phyloP scores from a whole-genome alignment of 495 filamentous ascomycete genomes.

The Letharia columbiana region DNA sequence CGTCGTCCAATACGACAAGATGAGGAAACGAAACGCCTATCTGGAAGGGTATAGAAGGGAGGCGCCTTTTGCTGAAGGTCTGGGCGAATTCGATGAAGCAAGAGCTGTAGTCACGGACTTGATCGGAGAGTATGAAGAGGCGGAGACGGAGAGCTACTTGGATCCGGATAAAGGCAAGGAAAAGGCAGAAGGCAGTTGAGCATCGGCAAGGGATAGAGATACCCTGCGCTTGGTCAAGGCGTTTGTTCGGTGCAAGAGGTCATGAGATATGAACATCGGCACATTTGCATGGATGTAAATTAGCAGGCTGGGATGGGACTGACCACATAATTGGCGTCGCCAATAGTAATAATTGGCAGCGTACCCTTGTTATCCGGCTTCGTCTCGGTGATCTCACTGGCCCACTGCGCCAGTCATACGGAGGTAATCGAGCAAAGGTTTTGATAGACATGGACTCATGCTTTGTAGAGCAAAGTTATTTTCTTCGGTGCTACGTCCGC shows the following conservation, averaged over 20 bases:
- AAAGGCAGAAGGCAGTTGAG: constrained; percentile 28
- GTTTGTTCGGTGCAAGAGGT: not conserved
- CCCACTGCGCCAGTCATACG: too few relatives aligned
- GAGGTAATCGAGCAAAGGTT: not conserved
- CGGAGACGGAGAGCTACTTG: constrained; percentile 81
- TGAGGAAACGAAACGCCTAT: constrained; percentile 95
- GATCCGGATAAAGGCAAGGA: constrained; percentile 54
- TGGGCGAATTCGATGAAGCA: constrained; percentile 95
- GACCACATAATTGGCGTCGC: not conserved
- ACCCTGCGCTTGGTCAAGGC: constrained; percentile 7
- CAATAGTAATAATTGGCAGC: not conserved
- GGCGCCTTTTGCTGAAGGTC: constrained; percentile 75
- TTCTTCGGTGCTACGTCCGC: not conserved
- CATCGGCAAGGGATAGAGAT: not conserved
- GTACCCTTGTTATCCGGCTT: not conserved
- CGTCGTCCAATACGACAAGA: constrained; percentile 76
- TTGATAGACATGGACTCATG: too few relatives aligned
- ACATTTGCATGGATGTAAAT: not conserved
- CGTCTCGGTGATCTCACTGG: not conserved
- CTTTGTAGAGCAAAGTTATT: not conserved
- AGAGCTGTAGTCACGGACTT: constrained; percentile 79
- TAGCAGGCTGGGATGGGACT: not conserved
- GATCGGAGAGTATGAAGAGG: constrained; percentile 90
- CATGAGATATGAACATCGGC: not conserved
- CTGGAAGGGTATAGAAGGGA: constrained; percentile 93